Conservation (phyloP, 2,329 filamentous ascomycete genomes). For the Neocatenulostroma microsporum region DNA sequence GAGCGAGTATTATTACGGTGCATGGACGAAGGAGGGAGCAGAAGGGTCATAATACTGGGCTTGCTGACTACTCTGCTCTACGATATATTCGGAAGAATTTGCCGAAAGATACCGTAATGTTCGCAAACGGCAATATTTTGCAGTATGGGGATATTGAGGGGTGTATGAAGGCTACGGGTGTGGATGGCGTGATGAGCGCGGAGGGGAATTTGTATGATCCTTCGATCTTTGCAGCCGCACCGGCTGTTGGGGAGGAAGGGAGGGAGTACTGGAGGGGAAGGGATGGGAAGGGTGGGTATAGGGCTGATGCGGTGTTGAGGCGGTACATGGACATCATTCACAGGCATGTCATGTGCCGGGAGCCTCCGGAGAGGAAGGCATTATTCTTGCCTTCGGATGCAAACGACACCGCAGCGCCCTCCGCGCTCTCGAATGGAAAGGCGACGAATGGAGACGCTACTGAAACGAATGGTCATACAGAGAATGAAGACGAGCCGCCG, state of each 20-base stretch:
- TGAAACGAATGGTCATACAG: conserved; percentile 22
- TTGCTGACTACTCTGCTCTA: conserved; percentile 84
- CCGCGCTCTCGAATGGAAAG: no score
- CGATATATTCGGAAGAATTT: conserved; percentile 74
- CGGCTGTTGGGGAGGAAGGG: conserved; percentile 55
- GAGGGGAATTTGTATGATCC: conserved; percentile 94
- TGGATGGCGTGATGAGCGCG: conserved; percentile 90
- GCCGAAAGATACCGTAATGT: conserved; percentile 81
- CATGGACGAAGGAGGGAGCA: conserved; percentile 85
- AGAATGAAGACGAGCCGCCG: conserved; percentile 43
- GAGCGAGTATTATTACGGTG: conserved; percentile 87
- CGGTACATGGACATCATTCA: conserved; percentile 89
- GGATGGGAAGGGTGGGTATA: conserved; percentile 73
- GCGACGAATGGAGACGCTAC: not conserved
- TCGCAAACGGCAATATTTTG: conserved; percentile 92
- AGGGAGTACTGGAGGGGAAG: conserved; percentile 80
- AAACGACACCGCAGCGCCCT: not conserved
- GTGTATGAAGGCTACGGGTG: conserved; percentile 76
- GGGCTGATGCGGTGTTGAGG: conserved; percentile 78
- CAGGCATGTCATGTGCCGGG: conserved; percentile 59
- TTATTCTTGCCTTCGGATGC: conserved; percentile 60
- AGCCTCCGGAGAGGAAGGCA: conserved; percentile 59
- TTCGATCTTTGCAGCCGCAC: conserved; percentile 67
- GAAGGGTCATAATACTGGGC: conserved; percentile 88
- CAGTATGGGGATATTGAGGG: conserved; percentile 67